phyloP scores from a whole-genome alignment of 345 rosid genomes.

The Acer yangbiense region DNA sequence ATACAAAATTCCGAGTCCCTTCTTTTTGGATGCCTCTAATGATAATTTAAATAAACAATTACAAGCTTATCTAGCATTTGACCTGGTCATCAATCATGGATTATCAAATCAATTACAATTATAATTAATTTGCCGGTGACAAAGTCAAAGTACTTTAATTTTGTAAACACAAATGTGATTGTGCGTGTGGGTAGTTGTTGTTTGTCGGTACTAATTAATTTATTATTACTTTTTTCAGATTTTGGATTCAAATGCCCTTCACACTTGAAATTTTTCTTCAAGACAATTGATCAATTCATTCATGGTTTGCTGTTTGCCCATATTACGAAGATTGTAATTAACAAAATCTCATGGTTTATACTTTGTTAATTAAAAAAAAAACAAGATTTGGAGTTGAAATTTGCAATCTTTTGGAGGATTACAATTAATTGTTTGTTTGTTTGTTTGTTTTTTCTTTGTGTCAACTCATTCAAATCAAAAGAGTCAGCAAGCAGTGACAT shows the following conservation, averaged over 20 bases:
- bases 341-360: too few species aligned
- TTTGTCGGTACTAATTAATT: neutral
- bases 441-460: neutral
- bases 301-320: neutral
- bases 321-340: neutral
- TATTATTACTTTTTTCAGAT: too few species aligned
- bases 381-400: neutral
- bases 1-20: too few species aligned
- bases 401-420: neutral
- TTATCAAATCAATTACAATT: neutral
- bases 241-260: too few species aligned
- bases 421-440: too few species aligned
- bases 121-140: neutral
- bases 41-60: neutral
- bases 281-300: too few species aligned
- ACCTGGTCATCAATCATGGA: neutral
- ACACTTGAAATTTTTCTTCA: too few species aligned
- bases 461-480: neutral
- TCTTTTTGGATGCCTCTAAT: neutral
- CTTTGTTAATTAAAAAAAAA: too few species aligned
- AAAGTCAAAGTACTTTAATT: slow-evolving; percentile 6
- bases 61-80: neutral
- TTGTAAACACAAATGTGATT: neutral
- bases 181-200: neutral
- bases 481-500: neutral